Conservation (phyloP, 179 eudicot genomes). For the Dionaea muscipula region DNA sequence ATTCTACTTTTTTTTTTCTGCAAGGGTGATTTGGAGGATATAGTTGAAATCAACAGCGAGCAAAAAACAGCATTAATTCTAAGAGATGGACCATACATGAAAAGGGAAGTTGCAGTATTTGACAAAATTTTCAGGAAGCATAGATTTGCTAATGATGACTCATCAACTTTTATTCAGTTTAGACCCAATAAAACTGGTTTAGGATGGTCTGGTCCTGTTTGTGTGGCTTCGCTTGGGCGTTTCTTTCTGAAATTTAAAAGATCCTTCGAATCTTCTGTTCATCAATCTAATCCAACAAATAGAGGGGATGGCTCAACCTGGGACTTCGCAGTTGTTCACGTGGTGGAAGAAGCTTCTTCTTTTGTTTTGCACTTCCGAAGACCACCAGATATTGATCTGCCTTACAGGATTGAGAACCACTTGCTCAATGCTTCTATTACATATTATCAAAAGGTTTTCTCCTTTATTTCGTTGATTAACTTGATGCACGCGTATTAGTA, state of each 20-base stretch:
- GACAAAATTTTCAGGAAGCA: slow-evolving; percentile 69
- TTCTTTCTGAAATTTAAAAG: slow-evolving; percentile 75
- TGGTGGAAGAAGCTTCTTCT: slow-evolving; percentile 69
- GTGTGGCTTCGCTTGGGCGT: slow-evolving; percentile 85
- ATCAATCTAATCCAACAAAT: slow-evolving; percentile 24
- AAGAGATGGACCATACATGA: slow-evolving; percentile 29
- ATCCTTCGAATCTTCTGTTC: slow-evolving; percentile 21
- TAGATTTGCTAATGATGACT: slow-evolving; percentile 48
- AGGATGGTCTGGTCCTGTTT: slow-evolving; percentile 97
- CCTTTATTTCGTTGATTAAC: neutral
- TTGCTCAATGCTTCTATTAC: slow-evolving; percentile 52
- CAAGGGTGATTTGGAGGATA: slow-evolving; percentile 56
- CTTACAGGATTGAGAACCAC: slow-evolving; percentile 82
- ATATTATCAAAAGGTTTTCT: slow-evolving; percentile 75
- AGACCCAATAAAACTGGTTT: slow-evolving; percentile 34
- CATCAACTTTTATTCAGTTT: slow-evolving; percentile 57
- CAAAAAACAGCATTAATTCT: slow-evolving; percentile 52
- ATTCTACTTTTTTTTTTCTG: slow-evolving; percentile 10
- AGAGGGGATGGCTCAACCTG: slow-evolving; percentile 16
- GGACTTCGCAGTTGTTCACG: slow-evolving; percentile 69
- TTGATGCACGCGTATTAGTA: neutral
- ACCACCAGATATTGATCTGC: slow-evolving; percentile 51
- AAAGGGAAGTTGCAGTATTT: slow-evolving; percentile 36
- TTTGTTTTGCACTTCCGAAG: slow-evolving; percentile 62
- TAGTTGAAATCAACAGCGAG: slow-evolving; percentile 45